Evolutionary conservation across 2,329 filamentous ascomycete species (phyloP), one percentile per base, ranked within the genome.

Genomic region (Rhexocercosporidium sp.): DNA sequence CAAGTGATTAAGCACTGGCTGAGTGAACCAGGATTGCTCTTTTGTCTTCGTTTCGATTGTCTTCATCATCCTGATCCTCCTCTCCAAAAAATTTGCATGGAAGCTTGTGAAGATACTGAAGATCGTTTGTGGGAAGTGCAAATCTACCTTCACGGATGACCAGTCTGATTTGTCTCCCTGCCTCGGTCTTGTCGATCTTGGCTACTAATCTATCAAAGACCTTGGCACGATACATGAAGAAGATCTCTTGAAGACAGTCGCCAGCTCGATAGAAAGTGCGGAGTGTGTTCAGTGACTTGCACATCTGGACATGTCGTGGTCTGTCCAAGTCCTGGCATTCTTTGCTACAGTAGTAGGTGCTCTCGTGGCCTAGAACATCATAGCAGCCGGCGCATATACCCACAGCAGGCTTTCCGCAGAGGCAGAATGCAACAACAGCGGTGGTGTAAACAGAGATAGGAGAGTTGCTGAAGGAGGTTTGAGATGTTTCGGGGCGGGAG

Each of bases 281-380:
- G 18, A 37, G 59, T 6, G 31, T 51, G 9, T 65, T 59, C 7
- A 47, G 22, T 25, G 18, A 8, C 14, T 46, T 53, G 16, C 65
- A 65, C 14, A n/a, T 51, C n/a, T 22, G n/a, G 31, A 49, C 47
- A 39, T 69, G 67, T 3, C 14, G 9, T 8, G 22, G 20, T 20
- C 29, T n/a, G 14, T 67, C 49, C 14, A 22, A 22, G 4, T 9
- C 20, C 27, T 67, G 65, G 37, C 62, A 67, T 22, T n/a, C n/a
- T 22, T 31, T 20, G 7, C 8, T 22, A 29, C 67, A 69, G 54
- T 67, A 66, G 31, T 56, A 57, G 12, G 39, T 64, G 7, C 63
- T 49, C 14, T 25, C 1, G 8, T 41, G 54, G 1, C 54, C 34
- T 22, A 34, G 54, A 4, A 34, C 41, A 8, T 41, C 31, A 12